Percentiles rank a stretch among this genome's conserved stretches.
Evolutionary conservation across 2,329 filamentous ascomycete genomes (phyloP).

Genomic region (Phoma sp.): DNA sequence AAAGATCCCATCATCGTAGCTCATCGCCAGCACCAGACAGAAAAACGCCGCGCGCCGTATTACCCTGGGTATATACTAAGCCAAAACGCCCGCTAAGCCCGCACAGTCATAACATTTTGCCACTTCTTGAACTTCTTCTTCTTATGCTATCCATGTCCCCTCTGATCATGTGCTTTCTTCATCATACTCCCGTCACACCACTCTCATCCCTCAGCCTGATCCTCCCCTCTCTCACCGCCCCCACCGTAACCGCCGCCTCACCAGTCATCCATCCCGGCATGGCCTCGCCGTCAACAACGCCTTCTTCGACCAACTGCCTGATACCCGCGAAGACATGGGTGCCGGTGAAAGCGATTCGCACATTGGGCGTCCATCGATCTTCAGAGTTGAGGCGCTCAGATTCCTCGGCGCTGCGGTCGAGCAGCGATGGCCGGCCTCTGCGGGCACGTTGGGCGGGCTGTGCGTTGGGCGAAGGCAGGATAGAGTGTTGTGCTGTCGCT

Average conservation of each 20-base stretch:
- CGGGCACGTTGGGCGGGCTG: constrained; percentile 25
- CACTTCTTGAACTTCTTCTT: no score
- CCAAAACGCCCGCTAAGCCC: constrained; percentile 19
- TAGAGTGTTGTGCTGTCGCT: background rate
- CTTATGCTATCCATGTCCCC: no score
- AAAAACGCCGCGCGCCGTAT: constrained; percentile 26
- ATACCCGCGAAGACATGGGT: constrained; percentile 82
- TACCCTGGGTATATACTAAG: constrained; percentile 32
- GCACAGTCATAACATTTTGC: constrained; percentile 8
- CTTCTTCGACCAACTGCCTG: constrained; percentile 76
- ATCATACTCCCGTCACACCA: no score
- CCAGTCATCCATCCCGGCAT: constrained; percentile 95
- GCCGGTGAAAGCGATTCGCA: constrained; percentile 74
- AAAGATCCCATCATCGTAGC: background rate
- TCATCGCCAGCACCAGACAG: background rate
- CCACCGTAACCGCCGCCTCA: constrained; percentile 78
- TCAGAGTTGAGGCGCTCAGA: constrained; percentile 32
- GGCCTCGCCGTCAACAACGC: constrained; percentile 73
- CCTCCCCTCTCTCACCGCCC: constrained; percentile 70
- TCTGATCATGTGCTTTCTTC: no score
- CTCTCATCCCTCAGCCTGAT: constrained; percentile 51
- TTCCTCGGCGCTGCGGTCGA: constrained; percentile 43
- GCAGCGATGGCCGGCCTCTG: constrained; percentile 40
- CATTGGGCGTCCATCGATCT: constrained; percentile 60
- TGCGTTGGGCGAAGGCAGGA: no score